A percentile compares a stretch with the other conserved stretches of the same genome.
Evolutionary conservation across 495 filamentous ascomycete genomes (phyloP).

Genomic region (Annulohypoxylon nitens): DNA sequence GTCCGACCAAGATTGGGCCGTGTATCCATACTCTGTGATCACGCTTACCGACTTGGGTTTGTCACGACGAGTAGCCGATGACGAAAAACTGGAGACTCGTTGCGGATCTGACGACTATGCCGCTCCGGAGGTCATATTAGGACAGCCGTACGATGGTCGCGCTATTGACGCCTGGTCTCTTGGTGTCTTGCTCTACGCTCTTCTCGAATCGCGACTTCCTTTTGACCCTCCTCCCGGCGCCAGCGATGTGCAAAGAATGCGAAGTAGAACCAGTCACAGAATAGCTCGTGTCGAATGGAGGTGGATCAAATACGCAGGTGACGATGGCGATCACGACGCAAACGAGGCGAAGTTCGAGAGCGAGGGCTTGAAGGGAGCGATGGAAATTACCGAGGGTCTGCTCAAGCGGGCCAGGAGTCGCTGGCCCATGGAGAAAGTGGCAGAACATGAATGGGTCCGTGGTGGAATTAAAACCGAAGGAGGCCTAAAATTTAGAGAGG

Average conservation of each 20-base stretch:
- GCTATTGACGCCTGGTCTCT: slow-evolving; percentile 94
- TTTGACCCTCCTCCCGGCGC: slow-evolving; percentile 88
- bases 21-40: slow-evolving; percentile 81
- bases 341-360: slow-evolving; percentile 65
- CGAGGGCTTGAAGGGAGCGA: slow-evolving; percentile 76
- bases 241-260: slow-evolving; percentile 75
- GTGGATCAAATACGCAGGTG: slow-evolving; percentile 85
- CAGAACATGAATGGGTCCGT: slow-evolving; percentile 78
- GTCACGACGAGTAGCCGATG: slow-evolving; percentile 83
- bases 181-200: slow-evolving; percentile 91
- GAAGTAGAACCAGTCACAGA: slow-evolving; percentile 85
- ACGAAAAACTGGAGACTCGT: slow-evolving; percentile 84
- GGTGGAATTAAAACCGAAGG: slow-evolving; percentile 78
- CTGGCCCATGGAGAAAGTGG: slow-evolving; percentile 78
- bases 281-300: slow-evolving; percentile 95
- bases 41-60: slow-evolving; percentile 94
- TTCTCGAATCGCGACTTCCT: slow-evolving; percentile 90
- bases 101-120: slow-evolving; percentile 98
- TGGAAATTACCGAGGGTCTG: slow-evolving; percentile 82
- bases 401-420: slow-evolving; percentile 82
- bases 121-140: slow-evolving; percentile 94
- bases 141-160: slow-evolving; percentile 94
- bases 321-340: slow-evolving; percentile 71
- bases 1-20: slow-evolving; percentile 69
- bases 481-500: slow-evolving; percentile 77